Conservation (phyloP, 2,329 filamentous ascomycete species). For the Anisogramma anomala region DNA sequence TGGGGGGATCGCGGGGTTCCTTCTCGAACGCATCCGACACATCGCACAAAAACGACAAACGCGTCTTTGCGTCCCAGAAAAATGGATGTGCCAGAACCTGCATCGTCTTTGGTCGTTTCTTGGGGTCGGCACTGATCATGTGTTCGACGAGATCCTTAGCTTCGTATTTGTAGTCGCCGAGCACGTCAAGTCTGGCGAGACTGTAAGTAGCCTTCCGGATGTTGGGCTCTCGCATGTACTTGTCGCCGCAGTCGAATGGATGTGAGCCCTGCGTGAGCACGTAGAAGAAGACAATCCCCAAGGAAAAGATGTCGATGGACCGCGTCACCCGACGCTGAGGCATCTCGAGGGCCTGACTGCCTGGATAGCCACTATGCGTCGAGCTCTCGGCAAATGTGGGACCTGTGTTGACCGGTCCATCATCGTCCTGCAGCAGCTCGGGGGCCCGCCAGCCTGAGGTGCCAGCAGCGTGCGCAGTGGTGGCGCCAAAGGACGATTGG, state of each 20-base stretch:
- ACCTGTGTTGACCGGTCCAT: conserved; percentile 38
- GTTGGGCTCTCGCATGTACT: conserved; percentile 93
- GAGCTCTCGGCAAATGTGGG: conserved; percentile 38
- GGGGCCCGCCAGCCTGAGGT: conserved; percentile 96
- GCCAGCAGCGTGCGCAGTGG: conserved; percentile 83
- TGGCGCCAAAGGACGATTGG: conserved; percentile 88
- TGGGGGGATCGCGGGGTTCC: conserved; percentile 74
- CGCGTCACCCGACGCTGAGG: conserved; percentile 59
- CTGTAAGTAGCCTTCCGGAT: conserved; percentile 82
- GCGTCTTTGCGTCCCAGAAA: conserved; percentile 87
- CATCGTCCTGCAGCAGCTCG: conserved; percentile 76
- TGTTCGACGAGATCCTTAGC: conserved; percentile 74
- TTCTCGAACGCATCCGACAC: conserved; percentile 95
- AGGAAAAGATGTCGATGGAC: conserved; percentile 93
- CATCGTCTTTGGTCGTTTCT: conserved; percentile 54
- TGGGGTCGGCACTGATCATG: conserved; percentile 55
- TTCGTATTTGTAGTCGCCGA: conserved; percentile 78
- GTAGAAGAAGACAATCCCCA: conserved; percentile 97
- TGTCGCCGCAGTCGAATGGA: conserved; percentile 86
- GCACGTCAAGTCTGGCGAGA: conserved; percentile 55
- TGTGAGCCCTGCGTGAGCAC: conserved; percentile 88
- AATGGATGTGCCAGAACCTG: conserved; percentile 89
- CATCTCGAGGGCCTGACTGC: conserved; percentile 32
- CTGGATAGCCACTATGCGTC: conserved; percentile 49
- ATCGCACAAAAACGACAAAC: conserved; percentile 85